A percentile compares a stretch with the other conserved stretches of the same genome.
These are phyloP conservation scores for Alternaria triticina DNA, from an alignment of 2,329 filamentous ascomycete species.

Conservation along the genomic window DNA sequence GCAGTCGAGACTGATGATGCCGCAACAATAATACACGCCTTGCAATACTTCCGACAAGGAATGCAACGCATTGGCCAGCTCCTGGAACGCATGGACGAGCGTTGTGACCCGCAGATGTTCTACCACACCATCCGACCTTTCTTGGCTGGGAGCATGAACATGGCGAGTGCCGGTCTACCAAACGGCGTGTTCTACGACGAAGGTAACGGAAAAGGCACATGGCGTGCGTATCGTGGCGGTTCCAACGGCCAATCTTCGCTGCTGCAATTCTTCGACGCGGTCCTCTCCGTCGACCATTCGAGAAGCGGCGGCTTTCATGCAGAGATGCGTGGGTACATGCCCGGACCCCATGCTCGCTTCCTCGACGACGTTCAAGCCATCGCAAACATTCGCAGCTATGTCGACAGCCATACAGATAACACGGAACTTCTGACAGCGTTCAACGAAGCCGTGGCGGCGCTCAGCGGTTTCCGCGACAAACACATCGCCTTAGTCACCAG, in stretches of 20 bases:
- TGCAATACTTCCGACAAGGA: slow-evolving; percentile 51
- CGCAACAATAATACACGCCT: slow-evolving; percentile 46
- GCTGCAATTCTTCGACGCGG: slow-evolving; percentile 61
- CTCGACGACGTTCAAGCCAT: slow-evolving; percentile 54
- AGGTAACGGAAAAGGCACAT: slow-evolving; percentile 56
- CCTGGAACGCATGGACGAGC: slow-evolving; percentile 60
- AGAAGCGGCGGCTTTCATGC: slow-evolving; percentile 45
- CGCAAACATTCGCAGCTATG: slow-evolving; percentile 56
- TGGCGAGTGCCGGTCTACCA: slow-evolving; percentile 58
- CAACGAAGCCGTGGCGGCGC: slow-evolving; percentile 54
- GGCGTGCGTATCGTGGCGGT: slow-evolving; percentile 60
- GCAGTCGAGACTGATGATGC: slow-evolving; percentile 50
- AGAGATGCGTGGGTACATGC: slow-evolving; percentile 64
- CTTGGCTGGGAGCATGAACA: slow-evolving; percentile 61
- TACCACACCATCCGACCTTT: slow-evolving; percentile 61
- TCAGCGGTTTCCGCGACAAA: slow-evolving; percentile 57
- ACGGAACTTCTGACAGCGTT: slow-evolving; percentile 51
- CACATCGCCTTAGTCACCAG: slow-evolving; percentile 61
- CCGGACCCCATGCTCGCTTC: slow-evolving; percentile 59
- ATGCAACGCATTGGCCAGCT: slow-evolving; percentile 50
- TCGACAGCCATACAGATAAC: slow-evolving; percentile 43
- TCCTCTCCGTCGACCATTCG: slow-evolving; percentile 58
- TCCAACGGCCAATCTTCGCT: slow-evolving; percentile 63
- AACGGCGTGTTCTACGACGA: slow-evolving; percentile 61
- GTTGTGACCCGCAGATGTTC: slow-evolving; percentile 56